Evolutionary conservation across 2,329 filamentous ascomycete species (phyloP).

Genomic region (Aureobasidium sp.): DNA sequence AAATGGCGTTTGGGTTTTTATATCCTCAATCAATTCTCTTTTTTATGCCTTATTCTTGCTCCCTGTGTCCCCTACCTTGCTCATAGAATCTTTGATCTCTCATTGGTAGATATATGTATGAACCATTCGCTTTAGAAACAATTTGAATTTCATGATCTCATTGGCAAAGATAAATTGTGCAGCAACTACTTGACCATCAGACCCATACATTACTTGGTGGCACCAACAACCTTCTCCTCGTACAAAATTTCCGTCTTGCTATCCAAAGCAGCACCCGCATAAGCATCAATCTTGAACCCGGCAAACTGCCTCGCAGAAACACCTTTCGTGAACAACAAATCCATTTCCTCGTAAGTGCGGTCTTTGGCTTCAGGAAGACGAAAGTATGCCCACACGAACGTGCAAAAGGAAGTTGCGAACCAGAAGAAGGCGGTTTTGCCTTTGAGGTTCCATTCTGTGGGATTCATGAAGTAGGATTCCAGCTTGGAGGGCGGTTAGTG

Average conservation of each 20-base stretch:
- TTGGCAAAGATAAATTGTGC: no score
- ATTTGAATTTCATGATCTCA: no score
- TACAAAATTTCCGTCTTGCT: background rate
- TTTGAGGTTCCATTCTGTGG: constrained; percentile 30
- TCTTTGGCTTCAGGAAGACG: constrained; percentile 33
- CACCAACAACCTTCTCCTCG: background rate
- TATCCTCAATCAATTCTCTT: background rate
- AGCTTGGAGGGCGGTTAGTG: background rate
- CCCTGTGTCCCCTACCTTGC: background rate
- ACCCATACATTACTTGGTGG: background rate
- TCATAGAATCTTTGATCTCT: background rate
- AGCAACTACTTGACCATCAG: background rate
- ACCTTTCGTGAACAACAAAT: constrained; percentile 29
- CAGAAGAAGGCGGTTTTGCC: constrained; percentile 37
- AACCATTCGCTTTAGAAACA: no score
- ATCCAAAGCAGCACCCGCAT: constrained; percentile 7
- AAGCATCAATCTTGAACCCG: constrained; percentile 3
- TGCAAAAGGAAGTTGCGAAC: constrained; percentile 26
- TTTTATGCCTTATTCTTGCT: background rate
- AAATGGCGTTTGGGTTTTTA: background rate
- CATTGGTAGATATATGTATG: no score
- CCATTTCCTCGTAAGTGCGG: constrained; percentile 34
- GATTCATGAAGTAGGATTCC: constrained; percentile 34
- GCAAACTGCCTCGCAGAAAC: background rate
- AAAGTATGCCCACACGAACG: constrained; percentile 29